Evolutionary conservation across 768 basidiomycete genomes (phyloP).

Genomic region (Agaricus sinodeliciosus): DNA sequence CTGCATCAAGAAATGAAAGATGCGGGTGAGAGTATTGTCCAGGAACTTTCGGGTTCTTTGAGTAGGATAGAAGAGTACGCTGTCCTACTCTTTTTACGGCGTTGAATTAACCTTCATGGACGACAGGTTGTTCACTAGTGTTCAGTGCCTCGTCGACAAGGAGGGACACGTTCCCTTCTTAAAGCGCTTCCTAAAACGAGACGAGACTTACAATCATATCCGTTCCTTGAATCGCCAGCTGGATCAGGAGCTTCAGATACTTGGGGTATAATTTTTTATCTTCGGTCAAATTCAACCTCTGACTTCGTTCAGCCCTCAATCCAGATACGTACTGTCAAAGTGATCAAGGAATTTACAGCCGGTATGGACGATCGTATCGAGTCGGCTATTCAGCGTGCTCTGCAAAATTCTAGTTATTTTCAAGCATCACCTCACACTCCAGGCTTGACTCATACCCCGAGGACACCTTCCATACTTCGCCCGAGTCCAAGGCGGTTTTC

Average conservation of each 20-base stretch:
- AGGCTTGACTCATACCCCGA: neutral
- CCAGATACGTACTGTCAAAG: constrained; percentile 43
- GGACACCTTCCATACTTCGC: constrained; percentile 5
- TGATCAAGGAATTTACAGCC: constrained; percentile 29
- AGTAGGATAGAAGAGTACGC: constrained; percentile 39
- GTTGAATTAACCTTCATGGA: neutral
- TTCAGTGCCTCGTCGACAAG: constrained; percentile 48
- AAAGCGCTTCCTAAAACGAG: constrained; percentile 70
- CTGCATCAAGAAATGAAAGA: constrained; percentile 55
- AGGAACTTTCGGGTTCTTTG: constrained; percentile 47
- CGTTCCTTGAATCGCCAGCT: constrained; percentile 44
- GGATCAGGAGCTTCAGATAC: constrained; percentile 51
- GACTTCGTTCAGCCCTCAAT: constrained; percentile 20
- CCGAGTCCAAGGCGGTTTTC: neutral
- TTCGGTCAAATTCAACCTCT: neutral
- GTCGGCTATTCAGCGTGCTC: constrained; percentile 30
- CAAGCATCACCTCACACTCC: neutral
- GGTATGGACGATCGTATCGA: constrained; percentile 33
- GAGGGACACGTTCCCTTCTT: constrained; percentile 66
- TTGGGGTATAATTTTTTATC: constrained; percentile 33
- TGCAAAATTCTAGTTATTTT: constrained; percentile 27
- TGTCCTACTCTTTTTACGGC: neutral
- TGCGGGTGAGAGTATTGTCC: constrained; percentile 45
- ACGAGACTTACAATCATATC: constrained; percentile 57
- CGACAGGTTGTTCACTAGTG: constrained; percentile 32